A percentile compares a stretch with the other conserved stretches of the same genome.
Evolutionary conservation across 2,329 filamentous ascomycete species (phyloP).

Genomic region (Talaromyces albobiverticillius): DNA sequence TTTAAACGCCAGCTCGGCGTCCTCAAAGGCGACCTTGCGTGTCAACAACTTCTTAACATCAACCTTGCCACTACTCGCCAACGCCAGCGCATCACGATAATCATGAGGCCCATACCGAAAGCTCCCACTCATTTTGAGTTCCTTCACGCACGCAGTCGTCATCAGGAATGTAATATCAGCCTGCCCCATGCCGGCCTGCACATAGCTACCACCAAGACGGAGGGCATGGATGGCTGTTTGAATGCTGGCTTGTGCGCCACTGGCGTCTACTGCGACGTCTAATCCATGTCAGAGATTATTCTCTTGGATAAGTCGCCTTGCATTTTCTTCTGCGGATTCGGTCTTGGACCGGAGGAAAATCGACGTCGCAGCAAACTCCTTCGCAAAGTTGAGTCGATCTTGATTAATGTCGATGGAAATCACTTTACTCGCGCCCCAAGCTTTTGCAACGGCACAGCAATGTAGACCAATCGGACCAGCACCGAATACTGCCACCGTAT

Average conservation of each 20-base stretch:
- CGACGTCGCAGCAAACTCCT: constrained; percentile 43
- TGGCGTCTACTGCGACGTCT: constrained; percentile 51
- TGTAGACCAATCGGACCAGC: constrained; percentile 51
- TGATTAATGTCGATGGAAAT: constrained; percentile 48
- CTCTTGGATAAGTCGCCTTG: constrained; percentile 40
- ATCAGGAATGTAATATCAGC: constrained; percentile 54
- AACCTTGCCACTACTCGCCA: constrained; percentile 47
- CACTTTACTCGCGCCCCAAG: constrained; percentile 45
- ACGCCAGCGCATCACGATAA: constrained; percentile 49
- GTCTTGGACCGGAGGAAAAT: constrained; percentile 37
- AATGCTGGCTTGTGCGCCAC: constrained; percentile 48
- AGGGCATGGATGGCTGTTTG: constrained; percentile 45
- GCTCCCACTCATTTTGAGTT: constrained; percentile 48
- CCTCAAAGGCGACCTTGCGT: constrained; percentile 42
- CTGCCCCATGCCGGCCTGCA: constrained; percentile 53
- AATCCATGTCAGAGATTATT: constrained; percentile 42
- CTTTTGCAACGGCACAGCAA: constrained; percentile 47
- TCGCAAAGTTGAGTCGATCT: constrained; percentile 43
- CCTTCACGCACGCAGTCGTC: constrained; percentile 48
- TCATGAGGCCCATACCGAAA: constrained; percentile 52
- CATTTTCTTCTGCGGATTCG: constrained; percentile 24
- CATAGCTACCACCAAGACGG: constrained; percentile 48
- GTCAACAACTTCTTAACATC: constrained; percentile 39
- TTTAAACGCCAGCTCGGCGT: constrained; percentile 50
- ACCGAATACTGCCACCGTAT: constrained; percentile 50